phyloP scores from a whole-genome alignment of 257 asterid genomes.

The Solanum pinnatisectum region DNA sequence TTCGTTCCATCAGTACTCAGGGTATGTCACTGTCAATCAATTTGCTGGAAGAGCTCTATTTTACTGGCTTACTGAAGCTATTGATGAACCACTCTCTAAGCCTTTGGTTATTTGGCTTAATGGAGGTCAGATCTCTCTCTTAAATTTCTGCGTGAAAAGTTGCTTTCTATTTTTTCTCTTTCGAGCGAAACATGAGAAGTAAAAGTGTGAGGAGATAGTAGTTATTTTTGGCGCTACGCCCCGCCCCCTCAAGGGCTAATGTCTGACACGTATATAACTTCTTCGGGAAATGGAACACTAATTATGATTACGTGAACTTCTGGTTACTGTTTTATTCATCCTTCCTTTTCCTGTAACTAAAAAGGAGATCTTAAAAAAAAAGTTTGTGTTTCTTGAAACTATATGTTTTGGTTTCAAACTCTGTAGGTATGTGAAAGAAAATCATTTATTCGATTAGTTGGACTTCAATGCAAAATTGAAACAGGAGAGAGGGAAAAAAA shows the following conservation, averaged over 20 bases:
- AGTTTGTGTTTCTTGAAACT: background rate
- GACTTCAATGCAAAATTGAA: rapidly evolving
- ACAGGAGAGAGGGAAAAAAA: background rate
- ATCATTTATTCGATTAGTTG: background rate
- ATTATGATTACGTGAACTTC: background rate
- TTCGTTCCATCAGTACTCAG: slow-evolving; percentile 66
- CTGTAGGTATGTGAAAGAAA: background rate
- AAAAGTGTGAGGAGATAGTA: background rate
- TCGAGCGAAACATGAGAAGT: too few species aligned
- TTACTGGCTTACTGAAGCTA: slow-evolving; percentile 85
- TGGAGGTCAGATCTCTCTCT: slow-evolving; percentile 48
- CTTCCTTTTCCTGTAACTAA: background rate
- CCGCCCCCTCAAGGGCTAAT: background rate
- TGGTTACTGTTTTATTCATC: background rate
- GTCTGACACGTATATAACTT: background rate
- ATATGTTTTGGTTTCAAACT: background rate
- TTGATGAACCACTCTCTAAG: slow-evolving; percentile 27
- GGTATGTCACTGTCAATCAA: slow-evolving; percentile 69
- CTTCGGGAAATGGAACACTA: background rate
- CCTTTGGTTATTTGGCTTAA: slow-evolving; percentile 94
- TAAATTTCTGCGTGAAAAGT: background rate
- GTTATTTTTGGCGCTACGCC: background rate
- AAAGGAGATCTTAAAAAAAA: background rate
- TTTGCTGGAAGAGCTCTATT: slow-evolving; percentile 81
- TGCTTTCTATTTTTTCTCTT: too few species aligned